Conservation (phyloP, 768 basidiomycete species). For the Mycena filopes region DNA sequence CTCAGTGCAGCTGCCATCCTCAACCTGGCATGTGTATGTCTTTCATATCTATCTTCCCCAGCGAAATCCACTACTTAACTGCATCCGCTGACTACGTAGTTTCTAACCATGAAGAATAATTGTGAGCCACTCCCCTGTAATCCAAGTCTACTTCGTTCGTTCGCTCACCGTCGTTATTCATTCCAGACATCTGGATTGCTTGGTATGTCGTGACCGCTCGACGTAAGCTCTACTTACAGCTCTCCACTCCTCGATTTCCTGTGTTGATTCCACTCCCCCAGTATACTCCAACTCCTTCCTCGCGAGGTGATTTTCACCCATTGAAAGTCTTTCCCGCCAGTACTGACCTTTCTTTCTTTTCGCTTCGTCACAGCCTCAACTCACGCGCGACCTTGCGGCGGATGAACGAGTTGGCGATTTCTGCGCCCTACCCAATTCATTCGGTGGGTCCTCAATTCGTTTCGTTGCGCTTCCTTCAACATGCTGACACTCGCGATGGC, state of each 20-base stretch:
- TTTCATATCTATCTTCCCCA: background rate
- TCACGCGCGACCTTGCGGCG: conserved; percentile 25
- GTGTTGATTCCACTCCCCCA: background rate
- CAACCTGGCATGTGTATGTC: conserved; percentile 28
- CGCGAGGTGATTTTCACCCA: conserved; percentile 2
- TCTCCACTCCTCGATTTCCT: background rate
- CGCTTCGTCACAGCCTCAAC: conserved; percentile 27
- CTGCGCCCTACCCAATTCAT: conserved; percentile 1
- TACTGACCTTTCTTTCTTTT: background rate
- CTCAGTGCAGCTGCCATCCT: conserved; percentile 22
- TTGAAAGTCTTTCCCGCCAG: too few species aligned
- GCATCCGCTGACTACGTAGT: conserved; percentile 3
- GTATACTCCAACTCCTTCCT: conserved; percentile 31
- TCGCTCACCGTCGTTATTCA: background rate
- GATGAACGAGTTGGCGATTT: conserved; percentile 3
- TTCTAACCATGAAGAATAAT: conserved; percentile 26
- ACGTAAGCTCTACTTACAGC: conserved; percentile 16
- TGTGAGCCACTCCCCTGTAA: background rate
- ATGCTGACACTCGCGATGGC: too few species aligned
- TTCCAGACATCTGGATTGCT: conserved; percentile 4
- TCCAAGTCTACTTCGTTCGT: background rate
- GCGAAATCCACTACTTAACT: background rate
- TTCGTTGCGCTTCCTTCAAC: too few species aligned
- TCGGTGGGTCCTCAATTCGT: conserved; percentile 1
- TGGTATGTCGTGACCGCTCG: conserved; percentile 27